Base-by-base conservation (phyloP, 108 stramenopile genomes). In the Fistulifera pelliculosa region DNA sequence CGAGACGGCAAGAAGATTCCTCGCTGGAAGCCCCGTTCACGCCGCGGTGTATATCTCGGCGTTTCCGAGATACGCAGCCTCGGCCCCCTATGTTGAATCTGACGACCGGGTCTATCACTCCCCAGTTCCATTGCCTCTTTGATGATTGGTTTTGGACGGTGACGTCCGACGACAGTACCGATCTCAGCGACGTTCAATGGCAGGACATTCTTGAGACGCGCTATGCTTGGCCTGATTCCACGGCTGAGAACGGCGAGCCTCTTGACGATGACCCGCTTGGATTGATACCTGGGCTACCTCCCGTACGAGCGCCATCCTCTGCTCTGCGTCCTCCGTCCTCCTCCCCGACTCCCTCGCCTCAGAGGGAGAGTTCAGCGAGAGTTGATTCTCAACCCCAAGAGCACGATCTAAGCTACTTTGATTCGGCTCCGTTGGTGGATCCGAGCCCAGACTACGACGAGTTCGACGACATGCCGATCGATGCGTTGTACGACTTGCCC, bases 51-150 rank as follows among this genome's bases (percentile, higher is more conserved):
- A 25, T 60, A 35, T 55, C 6, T 41, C 39, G 39, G 38, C 14
- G 14, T 55, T 13, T 4, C 54, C 38, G 41, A 40, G 19, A 55
- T 18, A 21, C 25, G 14, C 6, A 8, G 14, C 4, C 18, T 25
- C 4, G 19, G 4, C 38, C 57, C 5, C 12, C 38, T 25, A 38
- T 38, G 10, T 16, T 50, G 11, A 60, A 60, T 49, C 27, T 52
- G 6, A 4, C 52, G 16, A 62, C 61, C 10, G 56, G 63, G 6
- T 4, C 16, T 14, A 61, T 74, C 8, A 56, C 58, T 31, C 45
- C 67, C 27, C 73, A 69, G 47, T 69, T 21, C 28, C 73, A 74
- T 55, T 19, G 64, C 10, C 42, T 71, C 35, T 70, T 75, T 54
- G 69, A 75, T 27, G 66, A 75, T 38, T 59, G 56, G 41, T 70